Evolutionary conservation across 805 yeast species (phyloP).

Genomic region (Yarrowia hollandica): DNA sequence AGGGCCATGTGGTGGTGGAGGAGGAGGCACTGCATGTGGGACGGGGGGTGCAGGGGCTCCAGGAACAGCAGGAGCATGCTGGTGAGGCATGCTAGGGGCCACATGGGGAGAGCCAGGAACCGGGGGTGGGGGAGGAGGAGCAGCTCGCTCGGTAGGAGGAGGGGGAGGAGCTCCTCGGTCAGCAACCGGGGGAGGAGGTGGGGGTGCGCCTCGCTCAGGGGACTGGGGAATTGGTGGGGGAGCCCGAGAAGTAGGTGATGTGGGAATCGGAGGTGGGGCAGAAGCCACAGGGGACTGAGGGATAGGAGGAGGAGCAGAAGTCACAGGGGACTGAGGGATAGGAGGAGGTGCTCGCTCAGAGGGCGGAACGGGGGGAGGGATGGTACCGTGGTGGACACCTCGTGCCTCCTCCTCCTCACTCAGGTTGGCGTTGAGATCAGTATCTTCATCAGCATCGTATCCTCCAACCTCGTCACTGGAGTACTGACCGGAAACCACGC

Average conservation of each 20-base stretch:
- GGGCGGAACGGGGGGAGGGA: constrained; percentile 33
- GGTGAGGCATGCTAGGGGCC: constrained; percentile 31
- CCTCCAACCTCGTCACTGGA: constrained; percentile 52
- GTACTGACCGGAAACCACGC: constrained; percentile 65
- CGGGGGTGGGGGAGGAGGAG: constrained; percentile 32
- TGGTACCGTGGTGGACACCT: constrained; percentile 25
- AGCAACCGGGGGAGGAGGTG: constrained; percentile 30
- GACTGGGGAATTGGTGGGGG: constrained; percentile 30
- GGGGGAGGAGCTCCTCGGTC: constrained; percentile 31
- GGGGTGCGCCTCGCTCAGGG: constrained; percentile 17
- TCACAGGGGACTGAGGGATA: constrained; percentile 34
- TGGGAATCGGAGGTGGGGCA: constrained; percentile 33
- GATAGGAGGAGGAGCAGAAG: constrained; percentile 34
- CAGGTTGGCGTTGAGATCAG: constrained; percentile 38
- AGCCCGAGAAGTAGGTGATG: constrained; percentile 30
- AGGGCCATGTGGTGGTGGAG: constrained; percentile 34
- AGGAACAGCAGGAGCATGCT: constrained; percentile 32
- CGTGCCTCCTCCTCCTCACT: constrained; percentile 24
- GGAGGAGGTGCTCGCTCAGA: constrained; percentile 36
- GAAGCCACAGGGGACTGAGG: constrained; percentile 35
- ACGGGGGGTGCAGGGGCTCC: constrained; percentile 11
- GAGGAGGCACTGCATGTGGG: constrained; percentile 34
- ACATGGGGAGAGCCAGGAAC: constrained; percentile 33
- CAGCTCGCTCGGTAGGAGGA: constrained; percentile 30
- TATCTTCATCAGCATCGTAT: constrained; percentile 69